A percentile compares a stretch with the other conserved stretches of the same genome.
Evolutionary conservation across 768 basidiomycete genomes (phyloP).

Genomic region (Tylopilus vinaceipallidus): DNA sequence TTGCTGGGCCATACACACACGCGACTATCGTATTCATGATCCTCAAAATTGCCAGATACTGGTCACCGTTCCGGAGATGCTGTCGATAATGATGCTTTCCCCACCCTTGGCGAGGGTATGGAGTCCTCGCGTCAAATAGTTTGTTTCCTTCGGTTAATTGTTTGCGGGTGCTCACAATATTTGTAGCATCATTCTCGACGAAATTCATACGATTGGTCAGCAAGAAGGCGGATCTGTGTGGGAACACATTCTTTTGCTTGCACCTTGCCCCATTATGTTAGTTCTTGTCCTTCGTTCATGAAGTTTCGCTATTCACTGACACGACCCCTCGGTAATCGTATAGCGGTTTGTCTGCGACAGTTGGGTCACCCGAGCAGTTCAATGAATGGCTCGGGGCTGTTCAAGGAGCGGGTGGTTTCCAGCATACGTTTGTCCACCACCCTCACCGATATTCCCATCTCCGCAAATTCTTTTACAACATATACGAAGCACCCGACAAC

Average conservation of each 20-base stretch:
- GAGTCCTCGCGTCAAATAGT: conserved; percentile 64
- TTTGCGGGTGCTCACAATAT: background rate
- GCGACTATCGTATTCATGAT: conserved; percentile 62
- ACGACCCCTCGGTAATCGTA: background rate
- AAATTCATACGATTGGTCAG: conserved; percentile 65
- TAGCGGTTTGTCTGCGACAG: conserved; percentile 70
- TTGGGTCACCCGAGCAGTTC: conserved; percentile 63
- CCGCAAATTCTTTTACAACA: conserved; percentile 60
- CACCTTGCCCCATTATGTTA: conserved; percentile 72
- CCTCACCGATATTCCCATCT: conserved; percentile 73
- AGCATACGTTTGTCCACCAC: conserved; percentile 60
- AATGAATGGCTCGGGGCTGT: conserved; percentile 64
- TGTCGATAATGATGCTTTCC: conserved; percentile 67
- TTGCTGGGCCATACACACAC: conserved; percentile 64
- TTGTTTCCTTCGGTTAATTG: conserved; percentile 1
- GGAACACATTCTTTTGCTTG: conserved; percentile 71
- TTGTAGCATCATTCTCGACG: conserved; percentile 58
- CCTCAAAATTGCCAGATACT: conserved; percentile 69
- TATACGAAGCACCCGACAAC: conserved; percentile 19
- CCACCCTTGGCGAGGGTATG: conserved; percentile 59
- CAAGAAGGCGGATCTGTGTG: conserved; percentile 68
- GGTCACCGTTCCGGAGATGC: conserved; percentile 70
- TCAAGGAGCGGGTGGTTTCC: conserved; percentile 55
- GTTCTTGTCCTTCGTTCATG: conserved; percentile 17
- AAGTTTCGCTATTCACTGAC: background rate